Conservation (phyloP, 164 flowering plant genomes). For the Cinnamomum micranthum region DNA sequence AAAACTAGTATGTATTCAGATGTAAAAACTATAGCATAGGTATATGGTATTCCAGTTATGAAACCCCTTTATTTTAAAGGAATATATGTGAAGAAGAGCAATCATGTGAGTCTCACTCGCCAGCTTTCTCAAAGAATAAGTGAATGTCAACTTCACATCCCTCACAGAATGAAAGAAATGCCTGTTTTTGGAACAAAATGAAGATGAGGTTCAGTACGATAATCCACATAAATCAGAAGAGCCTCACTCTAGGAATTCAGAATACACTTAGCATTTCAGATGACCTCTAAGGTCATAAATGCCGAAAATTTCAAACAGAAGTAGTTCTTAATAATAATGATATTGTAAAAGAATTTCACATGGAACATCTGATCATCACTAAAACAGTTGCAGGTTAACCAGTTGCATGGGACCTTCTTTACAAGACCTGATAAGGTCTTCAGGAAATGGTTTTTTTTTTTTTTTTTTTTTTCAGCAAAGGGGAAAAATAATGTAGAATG, state of each 20-base stretch:
- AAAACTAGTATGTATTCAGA: background rate
- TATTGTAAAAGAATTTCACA: background rate
- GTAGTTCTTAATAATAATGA: background rate
- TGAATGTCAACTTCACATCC: conserved; percentile 95
- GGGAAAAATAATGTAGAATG: no score
- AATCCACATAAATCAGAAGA: conserved; percentile 7
- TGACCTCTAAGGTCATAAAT: no score
- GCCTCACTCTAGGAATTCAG: background rate
- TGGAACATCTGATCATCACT: no score
- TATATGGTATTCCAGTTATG: background rate
- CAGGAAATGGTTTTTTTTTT: no score
- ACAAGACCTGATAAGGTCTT: no score
- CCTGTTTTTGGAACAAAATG: conserved; percentile 44
- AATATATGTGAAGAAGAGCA: background rate
- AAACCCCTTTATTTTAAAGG: no score
- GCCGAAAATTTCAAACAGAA: no score
- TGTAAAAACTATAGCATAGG: background rate
- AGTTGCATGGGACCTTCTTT: no score
- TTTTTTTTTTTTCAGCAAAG: no score
- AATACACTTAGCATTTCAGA: no score
- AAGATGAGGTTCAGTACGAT: conserved; percentile 1
- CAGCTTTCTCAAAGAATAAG: conserved; percentile 86
- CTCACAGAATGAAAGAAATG: conserved; percentile 89
- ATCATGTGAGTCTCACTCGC: conserved; percentile 64
- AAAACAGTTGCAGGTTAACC: no score